A percentile compares a stretch with the other conserved stretches of the same genome.
Conservation (phyloP, 2,329 filamentous ascomycete genomes). For the Aspergillus caelatus region DNA sequence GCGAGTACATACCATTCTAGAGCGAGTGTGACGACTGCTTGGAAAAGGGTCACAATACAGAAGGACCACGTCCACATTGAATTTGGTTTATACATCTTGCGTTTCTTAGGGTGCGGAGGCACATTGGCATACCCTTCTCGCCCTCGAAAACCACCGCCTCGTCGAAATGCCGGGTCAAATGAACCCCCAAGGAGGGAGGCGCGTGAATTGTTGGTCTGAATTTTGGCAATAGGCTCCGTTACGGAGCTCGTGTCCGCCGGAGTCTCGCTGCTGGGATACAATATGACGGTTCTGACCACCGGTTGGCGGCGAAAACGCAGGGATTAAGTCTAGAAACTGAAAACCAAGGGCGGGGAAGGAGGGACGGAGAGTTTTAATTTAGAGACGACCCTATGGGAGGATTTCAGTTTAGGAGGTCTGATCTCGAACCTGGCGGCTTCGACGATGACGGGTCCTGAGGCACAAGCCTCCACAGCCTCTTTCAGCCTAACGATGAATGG, state of each 20-base stretch:
- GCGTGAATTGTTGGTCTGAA: conserved; percentile 59
- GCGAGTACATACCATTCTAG: conserved; percentile 75
- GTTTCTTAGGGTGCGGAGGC: conserved; percentile 33
- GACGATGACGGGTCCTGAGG: conserved; percentile 9
- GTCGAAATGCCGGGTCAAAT: conserved; percentile 54
- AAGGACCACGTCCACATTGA: conserved; percentile 89
- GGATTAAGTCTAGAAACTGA: background rate
- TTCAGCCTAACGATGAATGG: conserved; percentile 4
- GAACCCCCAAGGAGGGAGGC: conserved; percentile 63
- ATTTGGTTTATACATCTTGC: conserved; percentile 74
- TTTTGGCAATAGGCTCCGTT: conserved; percentile 52
- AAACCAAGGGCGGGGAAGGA: conserved; percentile 3
- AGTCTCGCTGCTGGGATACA: conserved; percentile 31
- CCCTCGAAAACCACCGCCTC: conserved; percentile 54
- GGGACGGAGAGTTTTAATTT: conserved; percentile 12
- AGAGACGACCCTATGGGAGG: conserved; percentile 4
- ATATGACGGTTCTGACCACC: conserved; percentile 38
- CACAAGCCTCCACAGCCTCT: conserved; percentile 16
- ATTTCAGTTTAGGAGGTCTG: conserved; percentile 22
- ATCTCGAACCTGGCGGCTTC: conserved; percentile 6
- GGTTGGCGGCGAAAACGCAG: conserved; percentile 22
- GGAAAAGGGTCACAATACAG: conserved; percentile 70
- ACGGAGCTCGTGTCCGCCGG: conserved; percentile 39
- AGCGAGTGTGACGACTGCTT: conserved; percentile 77
- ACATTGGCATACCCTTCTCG: conserved; percentile 53